These are phyloP conservation scores for Phytophthora sansomeana DNA, from an alignment of 352 stramenopile species.

Conservation along the genomic window DNA sequence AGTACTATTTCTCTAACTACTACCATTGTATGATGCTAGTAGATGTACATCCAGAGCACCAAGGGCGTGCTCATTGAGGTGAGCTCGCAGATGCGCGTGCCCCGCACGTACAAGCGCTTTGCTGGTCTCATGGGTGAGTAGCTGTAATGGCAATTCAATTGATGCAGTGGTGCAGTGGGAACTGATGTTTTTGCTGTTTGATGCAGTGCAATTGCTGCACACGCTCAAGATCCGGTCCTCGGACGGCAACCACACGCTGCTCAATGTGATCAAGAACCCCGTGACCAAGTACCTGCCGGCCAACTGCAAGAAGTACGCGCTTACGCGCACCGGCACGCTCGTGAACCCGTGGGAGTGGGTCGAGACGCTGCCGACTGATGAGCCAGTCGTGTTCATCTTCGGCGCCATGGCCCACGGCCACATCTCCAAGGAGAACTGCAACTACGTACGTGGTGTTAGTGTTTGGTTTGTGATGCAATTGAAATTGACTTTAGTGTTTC, in stretches of 20 bases:
- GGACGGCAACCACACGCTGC: conserved; percentile 96
- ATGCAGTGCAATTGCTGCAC: conserved; percentile 98
- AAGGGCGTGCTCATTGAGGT: conserved; percentile 99
- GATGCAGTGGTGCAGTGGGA: conserved; percentile 3
- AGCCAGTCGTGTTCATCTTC: conserved; percentile 98
- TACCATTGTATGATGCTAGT: neutral
- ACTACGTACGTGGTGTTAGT: conserved; percentile 84
- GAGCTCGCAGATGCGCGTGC: conserved; percentile 98
- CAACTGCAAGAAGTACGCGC: conserved; percentile 95
- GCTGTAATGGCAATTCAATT: neutral
- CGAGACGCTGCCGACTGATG: conserved; percentile 89
- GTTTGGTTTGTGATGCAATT: neutral
- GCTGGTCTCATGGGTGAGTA: conserved; percentile 94
- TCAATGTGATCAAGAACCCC: conserved; percentile 99
- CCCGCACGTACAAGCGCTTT: conserved; percentile 99
- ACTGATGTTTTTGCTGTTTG: conserved; percentile 40
- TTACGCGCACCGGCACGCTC: conserved; percentile 93
- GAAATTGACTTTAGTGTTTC: conserved; percentile 20
- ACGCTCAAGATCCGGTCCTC: conserved; percentile 99
- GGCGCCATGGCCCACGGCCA: conserved; percentile 97
- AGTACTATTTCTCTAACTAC: neutral
- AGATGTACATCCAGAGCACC: conserved; percentile 95
- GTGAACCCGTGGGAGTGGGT: conserved; percentile 97
- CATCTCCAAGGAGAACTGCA: conserved; percentile 97
- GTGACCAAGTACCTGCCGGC: conserved; percentile 97